Conservation (phyloP, 345 rosid species). For the Sapria himalayana region DNA sequence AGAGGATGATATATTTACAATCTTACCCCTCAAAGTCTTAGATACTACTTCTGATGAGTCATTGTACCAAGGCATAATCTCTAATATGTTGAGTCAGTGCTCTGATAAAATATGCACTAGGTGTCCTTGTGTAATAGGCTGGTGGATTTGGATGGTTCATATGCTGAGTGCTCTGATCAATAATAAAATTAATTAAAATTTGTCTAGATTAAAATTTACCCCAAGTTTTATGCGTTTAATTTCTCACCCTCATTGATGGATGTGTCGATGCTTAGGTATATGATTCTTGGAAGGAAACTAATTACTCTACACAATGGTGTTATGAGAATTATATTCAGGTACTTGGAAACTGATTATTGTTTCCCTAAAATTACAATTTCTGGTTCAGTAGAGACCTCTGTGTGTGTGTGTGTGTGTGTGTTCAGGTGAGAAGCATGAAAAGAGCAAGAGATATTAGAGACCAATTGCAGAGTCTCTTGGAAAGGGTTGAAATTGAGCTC, state of each 20-base stretch:
- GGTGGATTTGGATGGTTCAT: too few relatives aligned
- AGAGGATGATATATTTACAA: too few relatives aligned
- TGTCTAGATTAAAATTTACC: too few relatives aligned
- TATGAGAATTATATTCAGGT: slow-evolving; percentile 97
- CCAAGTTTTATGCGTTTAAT: too few relatives aligned
- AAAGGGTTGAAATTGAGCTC: slow-evolving; percentile 86
- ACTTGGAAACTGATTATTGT: background rate
- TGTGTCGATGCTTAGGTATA: slow-evolving; percentile 78
- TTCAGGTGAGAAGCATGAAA: slow-evolving; percentile 93
- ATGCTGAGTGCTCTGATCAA: too few relatives aligned
- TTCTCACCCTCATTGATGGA: slow-evolving; percentile 6
- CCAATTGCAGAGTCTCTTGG: slow-evolving; percentile 85
- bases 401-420: slow-evolving; percentile 4
- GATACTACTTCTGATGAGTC: too few relatives aligned
- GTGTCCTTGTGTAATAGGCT: too few relatives aligned
- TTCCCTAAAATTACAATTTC: background rate
- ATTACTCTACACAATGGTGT: slow-evolving; percentile 94
- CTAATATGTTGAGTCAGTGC: too few relatives aligned
- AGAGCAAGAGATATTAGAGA: slow-evolving; percentile 90
- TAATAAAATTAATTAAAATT: too few relatives aligned
- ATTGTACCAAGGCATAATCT: too few relatives aligned
- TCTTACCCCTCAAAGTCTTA: too few relatives aligned
- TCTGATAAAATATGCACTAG: too few relatives aligned
- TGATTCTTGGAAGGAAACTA: slow-evolving; percentile 89
- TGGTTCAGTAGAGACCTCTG: background rate